Base-by-base conservation (phyloP, 23 red algal genomes). In the Chondrus crispus region DNA sequence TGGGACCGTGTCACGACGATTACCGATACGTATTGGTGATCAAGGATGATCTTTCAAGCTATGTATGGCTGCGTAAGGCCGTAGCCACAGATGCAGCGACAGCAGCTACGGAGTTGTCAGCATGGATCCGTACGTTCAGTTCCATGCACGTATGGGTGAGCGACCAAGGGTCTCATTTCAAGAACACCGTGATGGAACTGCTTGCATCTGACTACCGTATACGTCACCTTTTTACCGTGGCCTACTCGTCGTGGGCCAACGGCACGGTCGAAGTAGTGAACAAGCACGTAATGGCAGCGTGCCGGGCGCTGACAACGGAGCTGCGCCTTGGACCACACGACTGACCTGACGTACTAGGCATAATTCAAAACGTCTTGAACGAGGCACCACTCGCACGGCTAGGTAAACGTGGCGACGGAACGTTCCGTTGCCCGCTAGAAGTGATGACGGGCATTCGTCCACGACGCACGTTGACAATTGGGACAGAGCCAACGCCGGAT, bases 401-500 rank as follows among this genome's bases (percentile, higher is more conserved):
- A 14, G 78, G 45, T 8, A 22, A 58, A 53, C 24, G 28, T 20
- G 12, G 28, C 39, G 78, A 35, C 55, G 78, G 78, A 41, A 28
- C 5, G 28, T 58, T 53, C 13, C 78, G 78, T 40, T 36, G 24
- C 24, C 78, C 44, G 52, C 40, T 82, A 26, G 48, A 82, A 82
- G 78, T 82, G 4, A 63, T 82, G 78, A 82, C 78, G 33, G 78
- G 78, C 20, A 82, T 82, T 51, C n/a, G 28, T 20, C 78, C 78
- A 28, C 78, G 78, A n/a, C 78, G 78, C 30, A 29, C 71, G 4
- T 20, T 24, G 71, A n/a, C n/a, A n/a, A 26, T 76, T 39, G 39
- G 36, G 36, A 20, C 35, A n/a, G 58, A 19, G 35, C 24, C 24
- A 64, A 19, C 14, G 24, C 24, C 7, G 58, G n/a, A 45, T 8